Base-by-base conservation (phyloP, 345 rosid genomes). In the Salix arbutifolia region DNA sequence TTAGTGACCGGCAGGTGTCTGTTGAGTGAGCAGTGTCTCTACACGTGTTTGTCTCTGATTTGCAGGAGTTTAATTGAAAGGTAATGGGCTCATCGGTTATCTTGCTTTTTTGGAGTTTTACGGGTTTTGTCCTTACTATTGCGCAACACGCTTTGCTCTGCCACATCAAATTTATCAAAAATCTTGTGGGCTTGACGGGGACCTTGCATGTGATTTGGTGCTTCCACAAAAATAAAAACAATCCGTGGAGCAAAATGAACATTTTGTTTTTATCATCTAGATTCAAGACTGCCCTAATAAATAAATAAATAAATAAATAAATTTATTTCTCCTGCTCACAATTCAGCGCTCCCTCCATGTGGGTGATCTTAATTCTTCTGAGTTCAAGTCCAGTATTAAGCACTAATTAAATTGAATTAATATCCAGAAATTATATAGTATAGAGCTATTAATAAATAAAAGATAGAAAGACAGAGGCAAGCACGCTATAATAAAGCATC, bases 1-100 rank as follows among this genome's bases (percentile, higher is more conserved):
- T 11, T 31, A 14, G 23, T 40, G 17, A 86, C 69, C 16, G 80
- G 25, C 82, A 73, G 73, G 35, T 81, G 84, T 17, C 74, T 0
- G 79, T 40, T 1, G 0, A 0, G 0, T 33, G 50, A 74, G 5
- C 44, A 6, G 10, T 28, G 60, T 21, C 38, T 9, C 58, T 28
- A 61, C 75, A 80, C 77, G 82, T 75, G 83, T 58, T 5, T 4
- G 37, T 0, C 1, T 3, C 0, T 3, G n/a, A 77, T 83, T 83
- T 30, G 2, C 6, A 0, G 3, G 40, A 9, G 9, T 16, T 67
- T 44, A 25, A 53, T 76, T 73, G 64, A 80, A 56, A 2, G 50
- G 8, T 38, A 12, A 21, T 0, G 6, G 37, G 58, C 68, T 42
- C 21, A 25, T 17, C 66, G 28, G 74, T 35, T 8, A 25, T 37